Base-by-base conservation (phyloP, 257 asterid genomes). In the Catharanthus roseus region DNA sequence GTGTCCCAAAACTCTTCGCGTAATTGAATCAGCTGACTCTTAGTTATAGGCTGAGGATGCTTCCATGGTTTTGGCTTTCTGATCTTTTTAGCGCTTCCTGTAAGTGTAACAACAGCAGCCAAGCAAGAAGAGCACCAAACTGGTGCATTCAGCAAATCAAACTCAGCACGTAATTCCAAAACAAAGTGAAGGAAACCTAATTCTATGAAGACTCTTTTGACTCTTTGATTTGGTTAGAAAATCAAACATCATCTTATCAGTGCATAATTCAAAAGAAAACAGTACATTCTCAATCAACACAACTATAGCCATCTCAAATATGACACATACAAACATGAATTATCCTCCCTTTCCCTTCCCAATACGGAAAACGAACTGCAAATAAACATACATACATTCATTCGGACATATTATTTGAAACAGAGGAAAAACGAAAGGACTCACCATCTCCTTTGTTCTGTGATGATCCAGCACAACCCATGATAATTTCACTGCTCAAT, bases 1-100 rank as follows among this genome's bases (percentile, higher is more conserved):
- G 97, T 88, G 78, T 90, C 96, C 97, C 96, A 90, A 63, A 90
- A 88, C 87, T 90, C 96, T 50, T 90, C 97, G 36, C 89, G 77
- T 42, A 88, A 82, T 73, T 88, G 97, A 74, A 87, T 74, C 41
- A 90, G 87, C 84, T 90, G 97, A 79, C 92, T 85, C 79, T 71
- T 84, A n/a, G 97, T 90, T 65, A 90, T 79, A 29, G 90, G 92
- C 77, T 90, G 95, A 44, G 96, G 96, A 79, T 90, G 97, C 72
- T 87, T 88, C 95, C 97, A 88, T 26, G 92, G 83, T 72, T 86
- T 89, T 33, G 97, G 97, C 85, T 85, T 90, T 75, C 88, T 78
- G 2, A 89, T 75, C 74, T 72, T 81, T 69, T 82, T 87, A 23
- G 28, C 82, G n/a, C 41, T 53, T 69, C 86, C 92, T 88, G 80